These are phyloP conservation scores for Dothistroma septosporum DNA, from an alignment of 2,329 filamentous ascomycete species.

Conservation along the genomic window DNA sequence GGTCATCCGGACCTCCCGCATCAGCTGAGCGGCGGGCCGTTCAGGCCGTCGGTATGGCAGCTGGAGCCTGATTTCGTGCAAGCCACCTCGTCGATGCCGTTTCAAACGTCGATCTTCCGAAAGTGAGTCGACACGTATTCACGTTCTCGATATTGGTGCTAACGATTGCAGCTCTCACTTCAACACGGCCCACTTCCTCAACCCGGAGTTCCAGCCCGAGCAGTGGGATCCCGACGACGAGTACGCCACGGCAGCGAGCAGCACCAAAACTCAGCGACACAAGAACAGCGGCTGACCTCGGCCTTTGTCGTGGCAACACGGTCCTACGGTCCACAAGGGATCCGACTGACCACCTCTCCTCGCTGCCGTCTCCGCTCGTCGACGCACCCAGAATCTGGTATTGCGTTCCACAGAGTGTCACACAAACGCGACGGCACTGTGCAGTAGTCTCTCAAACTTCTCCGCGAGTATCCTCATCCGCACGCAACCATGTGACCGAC, in stretches of 20 bases:
- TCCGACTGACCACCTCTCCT: conserved; percentile 14
- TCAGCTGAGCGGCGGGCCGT: conserved; percentile 38
- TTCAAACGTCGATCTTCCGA: conserved; percentile 49
- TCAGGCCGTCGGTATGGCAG: conserved; percentile 46
- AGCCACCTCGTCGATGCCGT: conserved; percentile 39
- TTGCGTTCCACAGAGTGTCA: conserved; percentile 20
- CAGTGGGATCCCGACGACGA: conserved; percentile 50
- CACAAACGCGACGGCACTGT: conserved; percentile 23
- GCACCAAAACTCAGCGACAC: conserved; percentile 29
- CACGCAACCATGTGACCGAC: conserved; percentile 3
- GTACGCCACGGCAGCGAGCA: conserved; percentile 35
- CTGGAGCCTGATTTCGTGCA: conserved; percentile 41
- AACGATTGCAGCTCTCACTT: conserved; percentile 43
- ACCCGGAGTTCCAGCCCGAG: conserved; percentile 51
- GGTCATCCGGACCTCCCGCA: conserved; percentile 22
- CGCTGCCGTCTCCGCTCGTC: conserved; percentile 19
- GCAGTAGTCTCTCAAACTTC: conserved; percentile 19
- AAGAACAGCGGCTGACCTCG: conserved; percentile 36
- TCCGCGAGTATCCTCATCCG: conserved; percentile 13
- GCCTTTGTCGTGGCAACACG: conserved; percentile 43
- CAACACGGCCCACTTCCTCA: conserved; percentile 51
- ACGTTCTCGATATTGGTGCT: conserved; percentile 10
- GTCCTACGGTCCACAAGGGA: conserved; percentile 40
- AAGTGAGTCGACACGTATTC: conserved; percentile 28
- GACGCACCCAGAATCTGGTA: conserved; percentile 16